Percentiles rank a stretch among this genome's conserved stretches.
Evolutionary conservation across 345 rosid species (phyloP).

Genomic region (Citrus maxima): DNA sequence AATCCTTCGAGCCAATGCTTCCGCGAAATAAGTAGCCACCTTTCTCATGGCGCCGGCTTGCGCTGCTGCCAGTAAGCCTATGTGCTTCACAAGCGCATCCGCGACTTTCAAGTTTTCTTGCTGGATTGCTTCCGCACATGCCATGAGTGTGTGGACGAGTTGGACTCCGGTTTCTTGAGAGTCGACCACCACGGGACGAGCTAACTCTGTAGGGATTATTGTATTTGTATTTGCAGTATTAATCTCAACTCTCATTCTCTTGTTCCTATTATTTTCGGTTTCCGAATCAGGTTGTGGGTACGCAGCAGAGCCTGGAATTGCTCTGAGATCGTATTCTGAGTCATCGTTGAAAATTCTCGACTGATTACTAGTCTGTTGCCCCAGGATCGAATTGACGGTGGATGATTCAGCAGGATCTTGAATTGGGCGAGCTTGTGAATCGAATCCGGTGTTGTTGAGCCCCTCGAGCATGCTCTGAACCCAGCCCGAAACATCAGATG

Average conservation of each 20-base stretch:
- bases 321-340: conserved; percentile 74
- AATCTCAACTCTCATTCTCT: conserved; percentile 28
- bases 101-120: conserved; percentile 57
- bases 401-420: conserved; percentile 31
- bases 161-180: conserved; percentile 85
- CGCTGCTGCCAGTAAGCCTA: conserved; percentile 62
- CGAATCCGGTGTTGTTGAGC: conserved; percentile 33
- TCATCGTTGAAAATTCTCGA: conserved; percentile 31
- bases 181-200: conserved; percentile 73
- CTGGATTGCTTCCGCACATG: conserved; percentile 87
- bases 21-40: conserved; percentile 91
- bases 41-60: conserved; percentile 88
- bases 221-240: too few relatives aligned
- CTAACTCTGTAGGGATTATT: conserved; percentile 22
- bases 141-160: conserved; percentile 77
- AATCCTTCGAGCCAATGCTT: conserved; percentile 74
- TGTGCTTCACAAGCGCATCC: conserved; percentile 75
- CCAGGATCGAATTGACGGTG: conserved; percentile 15
- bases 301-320: conserved; percentile 71
- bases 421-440: conserved; percentile 13
- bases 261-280: conserved; percentile 33
- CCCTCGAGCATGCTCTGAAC: conserved; percentile 64
- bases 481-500: conserved; percentile 76
- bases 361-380: neutral
- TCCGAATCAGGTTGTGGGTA: conserved; percentile 32